A percentile compares a stretch with the other conserved stretches of the same genome.
Evolutionary conservation across 371 early-diverging fungal species (phyloP).

Genomic region (Fennellomyces sp.): DNA sequence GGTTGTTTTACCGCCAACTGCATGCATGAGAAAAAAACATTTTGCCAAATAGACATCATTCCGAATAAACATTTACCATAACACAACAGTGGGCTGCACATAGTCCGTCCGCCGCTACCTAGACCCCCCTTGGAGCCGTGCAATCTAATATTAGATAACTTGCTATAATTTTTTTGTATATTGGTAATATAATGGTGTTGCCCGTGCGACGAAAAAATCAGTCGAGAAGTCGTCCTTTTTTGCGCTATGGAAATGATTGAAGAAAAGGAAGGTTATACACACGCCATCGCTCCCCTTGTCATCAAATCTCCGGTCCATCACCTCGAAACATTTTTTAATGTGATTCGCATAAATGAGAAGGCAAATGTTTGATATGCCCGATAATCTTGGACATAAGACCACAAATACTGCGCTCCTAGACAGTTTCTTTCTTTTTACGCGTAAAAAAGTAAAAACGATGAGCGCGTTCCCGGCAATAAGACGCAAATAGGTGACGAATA

Average conservation of each 20-base stretch:
- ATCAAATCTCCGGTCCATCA: neutral
- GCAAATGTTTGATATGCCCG: no score
- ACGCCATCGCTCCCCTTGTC: neutral
- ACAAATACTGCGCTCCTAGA: no score
- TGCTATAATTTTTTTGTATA: neutral
- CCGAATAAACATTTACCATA: neutral
- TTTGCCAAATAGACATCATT: neutral
- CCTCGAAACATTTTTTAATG: no score
- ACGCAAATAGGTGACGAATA: neutral
- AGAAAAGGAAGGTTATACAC: constrained; percentile 7
- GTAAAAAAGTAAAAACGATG: no score
- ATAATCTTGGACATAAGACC: no score
- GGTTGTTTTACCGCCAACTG: constrained; percentile 4
- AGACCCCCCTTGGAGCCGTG: no score
- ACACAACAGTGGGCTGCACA: neutral
- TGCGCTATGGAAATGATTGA: neutral
- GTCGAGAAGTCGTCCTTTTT: constrained; percentile 1
- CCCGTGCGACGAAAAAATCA: neutral
- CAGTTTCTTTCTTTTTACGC: no score
- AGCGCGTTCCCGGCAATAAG: neutral
- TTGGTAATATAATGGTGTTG: neutral
- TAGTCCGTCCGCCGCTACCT: neutral
- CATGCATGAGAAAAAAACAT: neutral
- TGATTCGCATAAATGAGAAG: no score
- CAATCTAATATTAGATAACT: neutral